Evolutionary conservation across 2,329 filamentous ascomycete species (phyloP), one percentile per base, ranked within the genome.

Genomic region (Proliferodiscus dingleyae): DNA sequence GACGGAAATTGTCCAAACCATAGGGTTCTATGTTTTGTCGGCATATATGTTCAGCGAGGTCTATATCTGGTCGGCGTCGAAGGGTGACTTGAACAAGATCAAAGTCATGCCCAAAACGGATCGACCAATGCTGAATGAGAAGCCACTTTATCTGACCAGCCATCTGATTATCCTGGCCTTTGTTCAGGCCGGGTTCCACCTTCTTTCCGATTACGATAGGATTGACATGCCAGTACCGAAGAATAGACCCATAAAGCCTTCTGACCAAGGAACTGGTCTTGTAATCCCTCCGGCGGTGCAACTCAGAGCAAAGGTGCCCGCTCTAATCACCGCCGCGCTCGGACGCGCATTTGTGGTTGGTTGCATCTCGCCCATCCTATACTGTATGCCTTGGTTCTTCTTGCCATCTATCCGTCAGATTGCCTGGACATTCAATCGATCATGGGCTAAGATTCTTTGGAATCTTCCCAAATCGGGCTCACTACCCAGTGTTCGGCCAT

Each of bases 61-160:
- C 29, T 95, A 89, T 62, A 78, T 94, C 18, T 89, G 82, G 77
- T 85, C 84, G 3, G 72, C 77, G 41, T 70, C 81, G 18, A 68
- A 71, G 15, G 67, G 68, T 30, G 81, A 83, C 50, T 72, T 96
- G 43, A 75, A 77, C 52, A 87, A 85, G 77, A 81, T 95, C 54
- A 85, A 84, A 44, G 76, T 80, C 55, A 78, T 76, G 50, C 80
- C 78, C 65, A 81, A 72, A 50, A 82, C 76, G 54, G 87, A 93
- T 63, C 78, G 89, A 28, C 76, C 85, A 16, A 76, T 81, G 42
- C 68, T 96, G 47, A 97, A 97, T 63, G 91, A 97, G 71, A 80
- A 86, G 53, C 84, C 89, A 1, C 76, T 97, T 21, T 93, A 89
- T 62, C 71, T 95, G 41, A 81, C 87, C 26, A 78, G 77, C 49